phyloP scores from a whole-genome alignment of 768 basidiomycete species.

The Leccinellum albellum region DNA sequence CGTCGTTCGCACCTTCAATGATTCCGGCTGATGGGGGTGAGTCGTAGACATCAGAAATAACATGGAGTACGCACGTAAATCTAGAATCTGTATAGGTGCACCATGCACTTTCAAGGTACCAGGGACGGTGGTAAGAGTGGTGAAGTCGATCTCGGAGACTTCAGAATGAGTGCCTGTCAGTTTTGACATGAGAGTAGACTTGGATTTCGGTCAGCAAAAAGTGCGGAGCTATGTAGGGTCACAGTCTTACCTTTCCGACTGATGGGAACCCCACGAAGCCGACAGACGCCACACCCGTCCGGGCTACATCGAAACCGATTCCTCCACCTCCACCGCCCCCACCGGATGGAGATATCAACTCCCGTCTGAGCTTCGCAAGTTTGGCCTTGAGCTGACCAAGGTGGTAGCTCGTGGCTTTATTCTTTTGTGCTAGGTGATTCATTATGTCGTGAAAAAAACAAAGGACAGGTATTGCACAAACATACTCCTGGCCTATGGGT shows the following conservation, averaged over 20 bases:
- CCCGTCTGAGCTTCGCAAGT: conserved; percentile 92
- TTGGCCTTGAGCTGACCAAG: conserved; percentile 97
- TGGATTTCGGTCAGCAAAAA: conserved; percentile 5
- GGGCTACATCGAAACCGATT: conserved; percentile 94
- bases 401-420: conserved; percentile 95
- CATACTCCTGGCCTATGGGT: conserved; percentile 72
- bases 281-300: conserved; percentile 96
- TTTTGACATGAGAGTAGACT: conserved; percentile 95
- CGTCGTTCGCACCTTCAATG: conserved; percentile 96
- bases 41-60: not conserved
- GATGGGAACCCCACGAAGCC: conserved; percentile 92
- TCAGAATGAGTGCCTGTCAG: conserved; percentile 96
- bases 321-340: conserved; percentile 87
- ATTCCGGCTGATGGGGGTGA: conserved; percentile 70
- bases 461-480: conserved; percentile 17
- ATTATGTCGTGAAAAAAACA: conserved; percentile 9
- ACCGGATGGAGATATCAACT: conserved; percentile 76
- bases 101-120: conserved; percentile 94
- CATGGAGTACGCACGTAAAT: conserved; percentile 63
- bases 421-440: conserved; percentile 74
- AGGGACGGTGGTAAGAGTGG: conserved; percentile 91
- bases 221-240: conserved; percentile 5
- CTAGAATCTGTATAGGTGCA: conserved; percentile 92
- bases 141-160: conserved; percentile 95
- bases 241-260: conserved; percentile 73